Percentiles rank a stretch among this genome's conserved stretches.
Conservation (phyloP, 306 rosid species). For the Comarum palustre region DNA sequence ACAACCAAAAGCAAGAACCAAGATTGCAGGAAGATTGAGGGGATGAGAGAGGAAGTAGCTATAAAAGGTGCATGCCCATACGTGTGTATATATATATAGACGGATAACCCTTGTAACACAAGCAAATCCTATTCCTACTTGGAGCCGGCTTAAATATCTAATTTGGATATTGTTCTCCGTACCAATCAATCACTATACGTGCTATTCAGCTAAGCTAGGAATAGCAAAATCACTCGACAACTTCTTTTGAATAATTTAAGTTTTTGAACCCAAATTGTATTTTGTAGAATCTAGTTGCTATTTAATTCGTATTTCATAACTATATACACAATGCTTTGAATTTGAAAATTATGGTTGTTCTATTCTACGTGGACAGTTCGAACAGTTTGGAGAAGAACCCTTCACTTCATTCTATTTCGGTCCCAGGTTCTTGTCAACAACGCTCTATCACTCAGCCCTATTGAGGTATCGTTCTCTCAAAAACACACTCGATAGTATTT, state of each 20-base stretch:
- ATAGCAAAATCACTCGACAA: no score
- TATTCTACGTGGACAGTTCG: constrained; percentile 1
- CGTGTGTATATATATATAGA: not conserved
- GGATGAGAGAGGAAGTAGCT: no score
- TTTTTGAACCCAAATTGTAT: not conserved
- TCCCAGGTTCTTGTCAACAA: constrained; percentile 23
- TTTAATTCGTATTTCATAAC: not conserved
- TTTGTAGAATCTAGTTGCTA: not conserved
- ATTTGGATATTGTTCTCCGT: not conserved
- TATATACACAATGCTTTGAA: not conserved
- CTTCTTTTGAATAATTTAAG: no score
- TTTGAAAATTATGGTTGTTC: not conserved
- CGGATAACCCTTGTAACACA: not conserved
- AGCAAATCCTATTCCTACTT: not conserved
- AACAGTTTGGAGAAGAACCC: constrained; percentile 27
- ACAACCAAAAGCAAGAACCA: no score
- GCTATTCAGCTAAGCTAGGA: not conserved
- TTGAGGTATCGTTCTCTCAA: constrained; percentile 37
- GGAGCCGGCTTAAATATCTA: not conserved
- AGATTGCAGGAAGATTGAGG: no score
- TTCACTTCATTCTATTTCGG: constrained; percentile 37
- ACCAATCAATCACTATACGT: no score
- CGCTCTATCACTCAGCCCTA: constrained; percentile 45
- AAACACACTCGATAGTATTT: no score
- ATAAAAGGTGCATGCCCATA: not conserved